phyloP scores from a whole-genome alignment of 1,284 basidiomycete species.

The Mycocalia duriaeana region DNA sequence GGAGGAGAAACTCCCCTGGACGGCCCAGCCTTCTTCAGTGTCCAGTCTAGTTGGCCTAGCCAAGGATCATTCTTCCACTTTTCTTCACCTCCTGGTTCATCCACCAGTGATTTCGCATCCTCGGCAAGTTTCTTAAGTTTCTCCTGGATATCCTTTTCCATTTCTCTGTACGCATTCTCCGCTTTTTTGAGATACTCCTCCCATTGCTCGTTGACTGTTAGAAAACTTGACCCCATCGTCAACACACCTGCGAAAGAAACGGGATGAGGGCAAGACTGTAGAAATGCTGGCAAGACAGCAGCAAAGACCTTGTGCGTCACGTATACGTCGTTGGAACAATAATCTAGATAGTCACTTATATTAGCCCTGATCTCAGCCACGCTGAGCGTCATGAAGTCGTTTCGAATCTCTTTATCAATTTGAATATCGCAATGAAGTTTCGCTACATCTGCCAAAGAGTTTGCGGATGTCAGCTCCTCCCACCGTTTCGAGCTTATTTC shows the following conservation, averaged over 20 bases:
- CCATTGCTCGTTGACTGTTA: slow-evolving; percentile 91
- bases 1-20: slow-evolving; percentile 49
- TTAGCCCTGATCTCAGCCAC: slow-evolving; percentile 64
- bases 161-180: slow-evolving; percentile 72
- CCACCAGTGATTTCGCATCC: slow-evolving; percentile 47
- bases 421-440: slow-evolving; percentile 82
- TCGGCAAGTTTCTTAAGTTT: slow-evolving; percentile 70
- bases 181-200: slow-evolving; percentile 75
- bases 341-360: slow-evolving; percentile 77
- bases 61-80: slow-evolving; percentile 79
- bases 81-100: slow-evolving; percentile 29
- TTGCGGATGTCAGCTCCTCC: slow-evolving; percentile 91
- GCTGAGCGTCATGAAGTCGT: slow-evolving; percentile 69
- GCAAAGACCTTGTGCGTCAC: slow-evolving; percentile 83
- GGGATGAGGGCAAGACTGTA: slow-evolving; percentile 84
- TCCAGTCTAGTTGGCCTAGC: slow-evolving; percentile 93
- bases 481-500: slow-evolving; percentile 59
- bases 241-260: slow-evolving; percentile 91
- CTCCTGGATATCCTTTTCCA: slow-evolving; percentile 72
- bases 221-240: slow-evolving; percentile 88
- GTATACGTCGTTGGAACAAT: slow-evolving; percentile 84
- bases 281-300: slow-evolving; percentile 82
- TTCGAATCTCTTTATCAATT: slow-evolving; percentile 78
- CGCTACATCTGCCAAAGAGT: slow-evolving; percentile 91
- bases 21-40: slow-evolving; percentile 79